Conservation (phyloP, 257 asterid genomes). For the Salvia rosmarinus region DNA sequence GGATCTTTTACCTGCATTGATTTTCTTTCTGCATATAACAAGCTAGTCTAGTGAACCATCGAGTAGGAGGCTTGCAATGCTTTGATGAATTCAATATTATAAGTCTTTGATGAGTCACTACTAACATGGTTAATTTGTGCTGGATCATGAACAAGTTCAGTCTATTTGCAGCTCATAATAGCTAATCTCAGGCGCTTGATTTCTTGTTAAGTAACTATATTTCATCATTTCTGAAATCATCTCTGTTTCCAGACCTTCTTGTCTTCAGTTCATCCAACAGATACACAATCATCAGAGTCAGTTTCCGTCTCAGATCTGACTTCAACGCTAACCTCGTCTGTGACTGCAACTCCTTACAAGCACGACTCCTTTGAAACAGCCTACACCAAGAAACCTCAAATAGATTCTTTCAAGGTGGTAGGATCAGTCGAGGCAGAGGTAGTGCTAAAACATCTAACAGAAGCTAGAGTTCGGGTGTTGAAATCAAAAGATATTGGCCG, state of each 20-base stretch:
- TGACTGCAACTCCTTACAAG: constrained; percentile 32
- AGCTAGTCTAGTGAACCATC: not conserved
- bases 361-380: constrained; percentile 15
- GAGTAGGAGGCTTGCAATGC: not conserved
- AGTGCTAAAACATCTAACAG: constrained; percentile 50
- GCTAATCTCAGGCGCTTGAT: constrained; percentile 18
- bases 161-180: not conserved
- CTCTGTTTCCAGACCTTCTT: constrained; percentile 43
- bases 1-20: not conserved
- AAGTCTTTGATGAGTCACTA: constrained; percentile 19
- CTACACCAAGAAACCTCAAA: constrained; percentile 23
- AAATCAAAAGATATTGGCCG: constrained; percentile 50
- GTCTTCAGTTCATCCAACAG: constrained; percentile 34
- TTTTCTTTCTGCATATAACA: constrained; percentile 11
- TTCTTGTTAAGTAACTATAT: constrained; percentile 4
- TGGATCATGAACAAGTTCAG: not conserved
- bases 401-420: constrained; percentile 29
- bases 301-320: constrained; percentile 41
- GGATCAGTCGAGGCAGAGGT: constrained; percentile 52
- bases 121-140: too few relatives aligned
- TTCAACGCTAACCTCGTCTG: constrained; percentile 41
- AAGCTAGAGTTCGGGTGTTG: constrained; percentile 51
- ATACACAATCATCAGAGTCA: constrained; percentile 35
- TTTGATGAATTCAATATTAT: not conserved
- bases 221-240: not conserved